Percentiles rank a stretch among this genome's conserved stretches.
phyloP scores from a whole-genome alignment of 495 filamentous ascomycete genomes.

The Aspergillus panamensis region DNA sequence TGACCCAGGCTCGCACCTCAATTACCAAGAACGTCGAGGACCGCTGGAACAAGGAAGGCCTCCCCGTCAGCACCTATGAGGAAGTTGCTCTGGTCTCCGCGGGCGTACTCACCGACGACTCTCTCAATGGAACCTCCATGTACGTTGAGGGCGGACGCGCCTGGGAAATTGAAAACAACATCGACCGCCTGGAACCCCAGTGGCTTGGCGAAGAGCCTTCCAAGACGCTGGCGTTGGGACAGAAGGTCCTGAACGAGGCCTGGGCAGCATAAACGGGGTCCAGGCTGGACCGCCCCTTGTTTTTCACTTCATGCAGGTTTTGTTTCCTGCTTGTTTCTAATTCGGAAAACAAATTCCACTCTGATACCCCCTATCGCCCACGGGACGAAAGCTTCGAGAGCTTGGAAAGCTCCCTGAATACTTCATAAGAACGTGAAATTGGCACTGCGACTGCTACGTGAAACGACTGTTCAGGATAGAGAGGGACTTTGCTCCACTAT shows the following conservation, averaged over 20 bases:
- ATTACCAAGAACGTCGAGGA: conserved; percentile 39
- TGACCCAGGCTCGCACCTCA: conserved; percentile 40
- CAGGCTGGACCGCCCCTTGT: neutral
- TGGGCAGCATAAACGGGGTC: conserved; percentile 15
- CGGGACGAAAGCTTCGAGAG: too few relatives aligned
- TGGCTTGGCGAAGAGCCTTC: conserved; percentile 47
- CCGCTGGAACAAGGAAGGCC: conserved; percentile 40
- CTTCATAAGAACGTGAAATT: too few relatives aligned
- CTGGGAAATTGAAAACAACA: conserved; percentile 48
- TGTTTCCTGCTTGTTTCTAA: neutral
- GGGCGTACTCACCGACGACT: conserved; percentile 34
- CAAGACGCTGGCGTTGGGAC: conserved; percentile 33
- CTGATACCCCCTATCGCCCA: too few relatives aligned
- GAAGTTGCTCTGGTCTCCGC: conserved; percentile 45
- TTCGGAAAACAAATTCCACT: neutral
- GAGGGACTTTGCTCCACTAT: too few relatives aligned
- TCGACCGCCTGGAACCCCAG: conserved; percentile 38
- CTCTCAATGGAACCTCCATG: conserved; percentile 44
- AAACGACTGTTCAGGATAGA: too few relatives aligned
- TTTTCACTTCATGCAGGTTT: neutral
- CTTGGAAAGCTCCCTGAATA: too few relatives aligned
- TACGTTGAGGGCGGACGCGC: conserved; percentile 46
- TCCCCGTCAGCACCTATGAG: conserved; percentile 43
- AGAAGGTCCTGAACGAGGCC: conserved; percentile 22
- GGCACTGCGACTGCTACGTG: too few relatives aligned